These are phyloP conservation scores for Lepidium africanum DNA, from an alignment of 345 rosid genomes.

Conservation along the genomic window DNA sequence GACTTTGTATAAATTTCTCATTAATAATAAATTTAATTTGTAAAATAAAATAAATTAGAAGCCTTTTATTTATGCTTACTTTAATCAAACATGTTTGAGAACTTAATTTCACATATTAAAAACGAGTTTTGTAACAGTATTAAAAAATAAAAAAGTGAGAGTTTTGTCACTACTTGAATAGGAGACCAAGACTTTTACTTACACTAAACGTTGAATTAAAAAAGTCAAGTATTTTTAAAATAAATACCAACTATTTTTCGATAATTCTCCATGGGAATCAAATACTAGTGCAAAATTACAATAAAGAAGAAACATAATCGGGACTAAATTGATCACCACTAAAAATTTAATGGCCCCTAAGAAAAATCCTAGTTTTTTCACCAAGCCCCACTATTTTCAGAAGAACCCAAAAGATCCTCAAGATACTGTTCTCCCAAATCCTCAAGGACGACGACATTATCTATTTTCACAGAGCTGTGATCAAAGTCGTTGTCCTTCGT, in stretches of 20 bases:
- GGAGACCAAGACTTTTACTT: neutral
- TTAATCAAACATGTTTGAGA: neutral
- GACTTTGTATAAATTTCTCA: neutral
- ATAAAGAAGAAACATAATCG: neutral
- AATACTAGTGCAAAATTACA: neutral
- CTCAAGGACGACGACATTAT: slow-evolving; percentile 60
- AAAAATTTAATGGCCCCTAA: slow-evolving; percentile 9
- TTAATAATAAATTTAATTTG: neutral
- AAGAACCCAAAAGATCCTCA: slow-evolving; percentile 51
- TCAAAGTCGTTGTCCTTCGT: slow-evolving; percentile 30
- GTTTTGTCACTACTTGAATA: neutral
- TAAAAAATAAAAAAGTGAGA: neutral
- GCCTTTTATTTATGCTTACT: neutral
- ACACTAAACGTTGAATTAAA: neutral
- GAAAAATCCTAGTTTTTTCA: slow-evolving; percentile 13
- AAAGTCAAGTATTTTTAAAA: neutral
- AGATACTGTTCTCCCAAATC: slow-evolving; percentile 77
- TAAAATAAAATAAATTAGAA: too few species aligned
- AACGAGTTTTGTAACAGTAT: too few species aligned
- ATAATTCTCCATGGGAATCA: neutral
- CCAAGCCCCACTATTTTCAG: slow-evolving; percentile 28
- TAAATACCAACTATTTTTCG: neutral
- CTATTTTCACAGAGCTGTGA: slow-evolving; percentile 25
- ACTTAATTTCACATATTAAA: too few species aligned
- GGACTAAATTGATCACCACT: neutral